Evolutionary conservation across 768 basidiomycete genomes (phyloP), one percentile per base, ranked within the genome.

Genomic region (Artomyces pyxidatus): DNA sequence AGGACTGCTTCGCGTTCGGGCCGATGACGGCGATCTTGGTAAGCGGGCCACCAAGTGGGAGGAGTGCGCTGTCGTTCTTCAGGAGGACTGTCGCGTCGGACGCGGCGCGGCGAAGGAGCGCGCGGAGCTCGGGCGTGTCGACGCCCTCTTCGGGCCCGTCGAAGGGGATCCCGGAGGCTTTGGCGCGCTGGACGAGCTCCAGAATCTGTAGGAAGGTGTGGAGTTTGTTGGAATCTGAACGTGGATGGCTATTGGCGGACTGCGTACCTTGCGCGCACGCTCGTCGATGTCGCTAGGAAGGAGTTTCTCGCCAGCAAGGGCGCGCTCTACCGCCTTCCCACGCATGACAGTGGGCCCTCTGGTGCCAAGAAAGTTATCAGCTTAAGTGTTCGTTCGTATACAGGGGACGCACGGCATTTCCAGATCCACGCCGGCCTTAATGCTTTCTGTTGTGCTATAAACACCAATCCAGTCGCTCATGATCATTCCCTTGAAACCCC

Each of bases 371-470:
- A n/a, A n/a, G n/a, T n/a, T n/a, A 32, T 42, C 14, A 28, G 28
- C n/a, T 47, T 49, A 19, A 6, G 30, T 48, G 22, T 23, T 28
- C 11, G 41, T 42, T 6, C 50, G 29, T 17, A 7, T 21, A 5
- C 37, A 11, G 40, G 41, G 17, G 28, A 63, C 68, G 37, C 59
- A 73, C 65, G 78, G 78, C 78, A 80, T 81, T 58, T 85, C 82
- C 19, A 83, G 65, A 56, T 83, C 79, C 14, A 83, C 61, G 0
- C 81, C 81, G 9, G 82, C 81, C 50, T 78, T 77, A 58, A 84
- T 75, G 49, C 72, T 69, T 47, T 69, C 70, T 1, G 67, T 58
- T 7, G 72, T 74, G 49, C 70, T 71, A 55, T 77, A 78, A 3
- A 69, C 65, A 7, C 76, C 76, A 41, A 61, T 73, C 81, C 71